Percentiles rank a stretch among this genome's conserved stretches.
phyloP scores from a whole-genome alignment of 2,329 filamentous ascomycete genomes.

The Fonsecaea erecta region DNA sequence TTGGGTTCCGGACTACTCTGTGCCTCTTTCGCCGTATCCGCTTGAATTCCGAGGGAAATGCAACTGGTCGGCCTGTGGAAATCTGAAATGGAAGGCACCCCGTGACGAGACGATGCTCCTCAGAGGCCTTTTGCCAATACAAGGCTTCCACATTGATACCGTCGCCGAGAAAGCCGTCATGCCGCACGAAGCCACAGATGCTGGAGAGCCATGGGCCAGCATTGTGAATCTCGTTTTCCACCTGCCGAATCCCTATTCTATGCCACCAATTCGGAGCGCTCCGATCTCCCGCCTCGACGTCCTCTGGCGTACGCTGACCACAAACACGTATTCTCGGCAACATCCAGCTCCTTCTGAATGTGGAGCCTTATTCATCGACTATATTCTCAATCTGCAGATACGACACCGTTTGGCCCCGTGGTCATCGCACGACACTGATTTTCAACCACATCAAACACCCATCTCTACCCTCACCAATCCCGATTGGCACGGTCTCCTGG shows the following conservation, averaged over 20 bases:
- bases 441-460: constrained; percentile 18
- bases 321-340: constrained; percentile 19
- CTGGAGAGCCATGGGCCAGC: constrained; percentile 19
- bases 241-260: constrained; percentile 8
- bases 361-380: constrained; percentile 16
- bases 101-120: neutral
- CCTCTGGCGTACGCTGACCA: constrained; percentile 21
- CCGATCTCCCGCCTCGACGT: constrained; percentile 16
- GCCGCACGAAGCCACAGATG: constrained; percentile 18
- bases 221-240: constrained; percentile 15
- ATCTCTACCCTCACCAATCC: constrained; percentile 16
- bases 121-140: constrained; percentile 10
- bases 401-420: constrained; percentile 19
- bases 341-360: constrained; percentile 16
- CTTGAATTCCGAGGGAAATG: constrained; percentile 18
- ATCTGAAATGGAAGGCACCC: constrained; percentile 11
- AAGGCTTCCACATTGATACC: constrained; percentile 17
- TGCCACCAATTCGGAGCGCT: neutral
- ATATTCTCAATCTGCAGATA: constrained; percentile 20
- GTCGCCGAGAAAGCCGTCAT: constrained; percentile 13
- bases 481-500: constrained; percentile 13
- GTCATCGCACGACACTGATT: constrained; percentile 14
- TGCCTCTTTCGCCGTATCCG: constrained; percentile 12
- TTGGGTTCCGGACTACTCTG: constrained; percentile 19
- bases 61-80: constrained; percentile 17